A percentile compares a stretch with the other conserved stretches of the same genome.
Conservation (phyloP, 2,329 filamentous ascomycete species). For the Colletotrichum gloeosporioides region DNA sequence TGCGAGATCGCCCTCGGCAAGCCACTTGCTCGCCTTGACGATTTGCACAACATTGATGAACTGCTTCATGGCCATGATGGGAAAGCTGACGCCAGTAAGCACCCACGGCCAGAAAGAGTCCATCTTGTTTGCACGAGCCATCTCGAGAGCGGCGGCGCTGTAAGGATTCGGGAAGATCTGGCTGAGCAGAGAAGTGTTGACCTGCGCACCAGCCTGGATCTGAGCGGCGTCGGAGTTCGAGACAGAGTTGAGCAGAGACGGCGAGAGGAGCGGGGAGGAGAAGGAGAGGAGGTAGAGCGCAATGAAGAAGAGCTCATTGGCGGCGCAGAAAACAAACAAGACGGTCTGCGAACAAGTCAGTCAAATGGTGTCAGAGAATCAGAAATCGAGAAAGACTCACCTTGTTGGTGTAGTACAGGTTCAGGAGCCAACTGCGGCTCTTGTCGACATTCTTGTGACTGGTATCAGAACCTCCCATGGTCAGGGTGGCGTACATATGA, state of each 20-base stretch:
- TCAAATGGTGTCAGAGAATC: not conserved
- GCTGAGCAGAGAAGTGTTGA: constrained; percentile 71
- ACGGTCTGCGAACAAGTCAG: constrained; percentile 66
- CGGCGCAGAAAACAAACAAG: constrained; percentile 85
- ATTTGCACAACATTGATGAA: constrained; percentile 93
- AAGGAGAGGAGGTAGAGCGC: constrained; percentile 97
- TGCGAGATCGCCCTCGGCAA: constrained; percentile 87
- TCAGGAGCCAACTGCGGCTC: constrained; percentile 85
- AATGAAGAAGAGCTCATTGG: constrained; percentile 98
- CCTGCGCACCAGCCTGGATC: constrained; percentile 71
- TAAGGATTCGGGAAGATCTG: constrained; percentile 88
- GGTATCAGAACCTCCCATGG: constrained; percentile 79
- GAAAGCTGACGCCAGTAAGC: constrained; percentile 79
- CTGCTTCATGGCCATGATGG: constrained; percentile 92
- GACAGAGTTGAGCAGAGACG: constrained; percentile 74
- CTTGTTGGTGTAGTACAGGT: constrained; percentile 97
- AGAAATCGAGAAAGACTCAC: constrained; percentile 48
- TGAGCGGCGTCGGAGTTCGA: constrained; percentile 56
- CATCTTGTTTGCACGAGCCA: constrained; percentile 94
- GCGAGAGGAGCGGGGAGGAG: constrained; percentile 86
- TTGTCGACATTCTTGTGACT: constrained; percentile 95
- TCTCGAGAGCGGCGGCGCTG: constrained; percentile 89
- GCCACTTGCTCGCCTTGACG: constrained; percentile 88
- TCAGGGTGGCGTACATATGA: constrained; percentile 96
- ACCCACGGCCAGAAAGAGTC: constrained; percentile 73